Base-by-base conservation (phyloP, 352 stramenopile species). In the Peronospora destructor region DNA sequence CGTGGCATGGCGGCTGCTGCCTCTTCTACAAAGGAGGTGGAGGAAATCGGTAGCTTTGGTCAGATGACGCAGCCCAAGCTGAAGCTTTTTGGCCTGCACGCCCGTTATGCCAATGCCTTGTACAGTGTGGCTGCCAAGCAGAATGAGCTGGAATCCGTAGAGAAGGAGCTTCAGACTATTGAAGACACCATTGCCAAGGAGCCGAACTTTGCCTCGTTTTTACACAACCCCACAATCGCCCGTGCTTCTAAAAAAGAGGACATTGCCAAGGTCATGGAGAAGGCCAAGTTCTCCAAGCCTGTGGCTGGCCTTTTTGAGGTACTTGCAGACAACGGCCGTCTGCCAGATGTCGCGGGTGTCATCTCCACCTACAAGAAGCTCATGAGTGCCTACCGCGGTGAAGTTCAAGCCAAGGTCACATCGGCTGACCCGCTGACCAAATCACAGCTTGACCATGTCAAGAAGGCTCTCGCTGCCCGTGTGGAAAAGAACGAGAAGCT, bases 351-450 rank as follows among this genome's bases (percentile, higher is more conserved):
- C 10, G 85, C 87, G 30, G 85, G 74, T 30, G 83, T 98, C 53
- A 94, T 95, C 46, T 46, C 71, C 35, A 70, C 86, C 16, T 98
- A 90, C 76, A 84, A 91, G 61, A 74, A 95, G 66, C 76, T 98
- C 45, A 97, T 98, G 93, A 93, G 95, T 55, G 94, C 95, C 30
- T 95, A 95, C 67, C 85, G 93, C 33, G 91, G 91, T 29, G 83
- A 97, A 66, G 91, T 98, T 30, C 87, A 97, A 57, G 95, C 94
- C 38, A 97, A 96, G 65, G 96, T 99, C 23, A 99, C 95, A 41
- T 95, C 81, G 58, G 93, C 95, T 14, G 94, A 98, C 56, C 68
- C 87, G 34, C 73, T 99, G 41, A 87, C 76, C 45, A 95, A 96
- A 66, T 69, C 80, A 9, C 88, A 98, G 71, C 66, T 95, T 19